Evolutionary conservation across 2,329 filamentous ascomycete species (phyloP), one percentile per base, ranked within the genome.

Genomic region (Cercospora sp.): DNA sequence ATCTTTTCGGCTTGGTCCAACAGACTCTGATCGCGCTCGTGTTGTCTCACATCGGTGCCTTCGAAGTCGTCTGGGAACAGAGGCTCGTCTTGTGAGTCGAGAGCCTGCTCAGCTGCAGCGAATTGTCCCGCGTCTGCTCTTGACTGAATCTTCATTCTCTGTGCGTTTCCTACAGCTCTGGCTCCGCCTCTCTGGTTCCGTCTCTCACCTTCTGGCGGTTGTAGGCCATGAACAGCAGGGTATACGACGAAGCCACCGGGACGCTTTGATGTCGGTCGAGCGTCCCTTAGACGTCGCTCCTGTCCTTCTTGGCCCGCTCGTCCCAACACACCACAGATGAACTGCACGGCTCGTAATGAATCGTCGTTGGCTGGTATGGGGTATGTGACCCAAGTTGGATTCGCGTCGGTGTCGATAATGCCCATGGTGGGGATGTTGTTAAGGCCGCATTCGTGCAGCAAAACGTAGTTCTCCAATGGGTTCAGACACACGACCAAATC

Each of bases 291-390:
- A 65, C 94, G 87, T 68, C 87, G 85, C 74, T 84, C 80, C 76
- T 93, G 89, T 42, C 95, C 95, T 63, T 87, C 84, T 81, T 97
- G 84, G 9, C 92, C 95, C 0, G 95, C 95, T 63, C 91, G 87
- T 48, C 94, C 94, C 42, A 99, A 85, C 1, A 95, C 90, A 63
- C 93, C 93, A 3, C 90, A 91, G 73, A 99, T 92, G 69, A 97
- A 85, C 73, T 90, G 88, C 60, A 93, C 87, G 72, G 90, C 90
- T 69, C 95, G 90, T 73, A 97, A 81, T 87, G 93, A 97, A 84
- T 99, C 95, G 78, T 99, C 95, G 79, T 99, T 99, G 61, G 93
- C 93, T 1, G 95, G 95, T 73, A 99, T 97, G 13, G 92, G 91
- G 78, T 99, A 99, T 3, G 95, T 98, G 61, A 98, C 93, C 88